Conservation (phyloP, 805 yeast species). For the Geotrichum ghanense region DNA sequence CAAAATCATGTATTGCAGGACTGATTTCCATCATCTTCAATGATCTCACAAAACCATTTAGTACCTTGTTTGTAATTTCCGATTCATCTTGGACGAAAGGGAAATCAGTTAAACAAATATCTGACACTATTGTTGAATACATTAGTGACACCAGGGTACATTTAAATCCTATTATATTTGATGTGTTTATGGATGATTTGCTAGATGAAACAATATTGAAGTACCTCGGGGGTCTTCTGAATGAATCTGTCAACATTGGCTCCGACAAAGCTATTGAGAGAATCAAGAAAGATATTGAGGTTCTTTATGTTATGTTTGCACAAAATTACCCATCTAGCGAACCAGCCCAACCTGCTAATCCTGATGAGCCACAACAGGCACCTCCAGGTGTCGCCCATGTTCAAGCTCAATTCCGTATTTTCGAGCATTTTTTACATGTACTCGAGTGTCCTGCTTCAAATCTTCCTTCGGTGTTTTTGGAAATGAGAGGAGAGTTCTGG, state of each 20-base stretch:
- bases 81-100: slow-evolving; percentile 60
- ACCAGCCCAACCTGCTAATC: neutral
- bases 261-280: slow-evolving; percentile 32
- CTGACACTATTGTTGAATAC: slow-evolving; percentile 68
- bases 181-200: slow-evolving; percentile 40
- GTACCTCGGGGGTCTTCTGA: slow-evolving; percentile 37
- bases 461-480: slow-evolving; percentile 46
- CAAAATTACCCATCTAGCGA: slow-evolving; percentile 27
- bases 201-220: slow-evolving; percentile 40
- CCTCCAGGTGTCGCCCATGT: slow-evolving; percentile 25
- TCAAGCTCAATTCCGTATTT: slow-evolving; percentile 40
- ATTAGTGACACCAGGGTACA: slow-evolving; percentile 48
- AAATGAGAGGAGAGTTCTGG: slow-evolving; percentile 53
- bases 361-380: slow-evolving; percentile 3
- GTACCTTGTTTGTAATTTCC: slow-evolving; percentile 44
- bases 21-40: slow-evolving; percentile 53
- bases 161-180: slow-evolving; percentile 43
- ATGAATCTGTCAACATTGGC: slow-evolving; percentile 32
- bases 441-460: slow-evolving; percentile 37
- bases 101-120: slow-evolving; percentile 46
- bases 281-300: slow-evolving; percentile 50
- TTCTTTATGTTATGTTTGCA: slow-evolving; percentile 42
- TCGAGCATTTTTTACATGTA: slow-evolving; percentile 53
- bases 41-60: slow-evolving; percentile 55
- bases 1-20: slow-evolving; percentile 49